Percentiles rank a stretch among this genome's conserved stretches.
Evolutionary conservation across 495 filamentous ascomycete genomes (phyloP).

Genomic region (Penicillium taxi): DNA sequence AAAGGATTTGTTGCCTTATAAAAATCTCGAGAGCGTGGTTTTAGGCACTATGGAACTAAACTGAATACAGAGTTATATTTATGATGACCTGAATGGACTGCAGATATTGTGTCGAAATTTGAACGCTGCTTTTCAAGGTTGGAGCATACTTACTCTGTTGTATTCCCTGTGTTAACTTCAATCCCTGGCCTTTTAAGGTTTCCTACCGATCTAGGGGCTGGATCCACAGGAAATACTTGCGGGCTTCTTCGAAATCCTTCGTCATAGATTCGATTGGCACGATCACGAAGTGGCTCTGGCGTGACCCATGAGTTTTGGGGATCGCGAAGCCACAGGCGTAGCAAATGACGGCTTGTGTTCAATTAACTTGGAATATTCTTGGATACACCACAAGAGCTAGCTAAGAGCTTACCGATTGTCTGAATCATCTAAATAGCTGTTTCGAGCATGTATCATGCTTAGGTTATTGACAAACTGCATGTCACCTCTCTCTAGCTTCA

Average conservation of each 20-base stretch:
- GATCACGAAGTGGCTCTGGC: neutral
- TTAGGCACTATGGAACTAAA: too few species aligned
- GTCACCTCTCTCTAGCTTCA: constrained; percentile 55
- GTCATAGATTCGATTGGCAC: neutral
- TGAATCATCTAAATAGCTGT: neutral
- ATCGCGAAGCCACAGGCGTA: neutral
- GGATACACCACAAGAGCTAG: too few species aligned
- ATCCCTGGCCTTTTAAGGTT: neutral
- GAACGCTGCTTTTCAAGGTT: too few species aligned
- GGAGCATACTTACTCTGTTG: too few species aligned
- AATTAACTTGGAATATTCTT: too few species aligned
- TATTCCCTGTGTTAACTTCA: too few species aligned
- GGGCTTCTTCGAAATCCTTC: neutral
- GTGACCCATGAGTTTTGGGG: neutral
- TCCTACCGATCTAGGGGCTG: neutral
- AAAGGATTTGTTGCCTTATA: too few species aligned
- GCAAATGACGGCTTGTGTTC: neutral
- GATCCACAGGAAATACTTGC: neutral
- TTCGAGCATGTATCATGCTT: constrained; percentile 48
- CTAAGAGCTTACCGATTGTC: neutral
- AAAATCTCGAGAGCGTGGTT: too few species aligned
- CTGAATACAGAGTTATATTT: too few species aligned
- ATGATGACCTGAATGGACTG: too few species aligned
- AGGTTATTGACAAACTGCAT: constrained; percentile 69
- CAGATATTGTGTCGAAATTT: too few species aligned